These are phyloP conservation scores for Agarophyton chilense DNA, from an alignment of 23 red algal genomes.

Conservation along the genomic window DNA sequence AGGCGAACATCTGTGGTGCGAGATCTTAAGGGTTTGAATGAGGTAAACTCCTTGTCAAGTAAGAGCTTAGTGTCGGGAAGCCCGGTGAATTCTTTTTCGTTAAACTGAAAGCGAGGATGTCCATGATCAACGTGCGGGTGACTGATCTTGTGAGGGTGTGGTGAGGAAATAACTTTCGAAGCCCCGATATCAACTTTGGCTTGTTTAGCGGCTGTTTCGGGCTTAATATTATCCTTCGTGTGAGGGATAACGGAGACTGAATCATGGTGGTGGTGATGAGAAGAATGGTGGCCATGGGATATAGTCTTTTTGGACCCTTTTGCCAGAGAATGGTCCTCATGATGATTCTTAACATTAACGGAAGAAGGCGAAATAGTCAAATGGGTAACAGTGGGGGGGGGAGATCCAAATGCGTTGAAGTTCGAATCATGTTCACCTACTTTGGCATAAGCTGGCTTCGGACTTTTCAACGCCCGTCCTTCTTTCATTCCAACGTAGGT, in stretches of 20 bases:
- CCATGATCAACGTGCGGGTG: neutral
- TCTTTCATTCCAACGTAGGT: neutral
- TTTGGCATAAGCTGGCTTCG: neutral
- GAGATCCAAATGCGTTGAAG: neutral
- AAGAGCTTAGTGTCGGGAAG: neutral
- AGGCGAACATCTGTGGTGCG: conserved; percentile 39
- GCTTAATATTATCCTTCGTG: neutral
- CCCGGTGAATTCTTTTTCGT: neutral
- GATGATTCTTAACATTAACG: neutral
- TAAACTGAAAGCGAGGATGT: neutral
- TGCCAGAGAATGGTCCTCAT: neutral
- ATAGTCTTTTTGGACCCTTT: neutral
- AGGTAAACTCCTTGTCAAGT: conserved; percentile 9
- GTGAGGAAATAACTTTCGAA: neutral
- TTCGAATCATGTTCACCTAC: neutral
- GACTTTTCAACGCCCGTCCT: neutral
- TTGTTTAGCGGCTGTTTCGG: neutral
- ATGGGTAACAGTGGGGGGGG: neutral
- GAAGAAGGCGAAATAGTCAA: neutral
- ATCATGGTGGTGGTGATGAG: neutral
- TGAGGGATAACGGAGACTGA: neutral
- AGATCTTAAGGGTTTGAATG: conserved; percentile 8
- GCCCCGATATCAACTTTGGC: neutral
- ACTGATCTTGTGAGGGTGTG: neutral
- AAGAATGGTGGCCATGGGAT: neutral